Conservation (phyloP, 2,329 filamentous ascomycete species). For the Alternaria gansuensis region DNA sequence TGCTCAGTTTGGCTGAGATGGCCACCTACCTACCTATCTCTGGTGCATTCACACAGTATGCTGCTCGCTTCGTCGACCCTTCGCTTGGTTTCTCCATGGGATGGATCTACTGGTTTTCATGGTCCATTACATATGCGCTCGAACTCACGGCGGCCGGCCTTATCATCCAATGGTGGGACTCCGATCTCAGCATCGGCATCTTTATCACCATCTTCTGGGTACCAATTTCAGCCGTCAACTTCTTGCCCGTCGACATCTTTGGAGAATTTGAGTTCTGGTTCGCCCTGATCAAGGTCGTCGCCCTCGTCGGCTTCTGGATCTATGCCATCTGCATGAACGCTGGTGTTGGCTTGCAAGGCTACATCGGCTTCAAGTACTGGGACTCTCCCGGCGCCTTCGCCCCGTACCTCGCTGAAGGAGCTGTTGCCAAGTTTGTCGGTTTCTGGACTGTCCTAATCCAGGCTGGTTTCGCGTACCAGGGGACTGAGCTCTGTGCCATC, state of each 20-base stretch:
- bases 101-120: constrained; percentile 85
- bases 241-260: constrained; percentile 75
- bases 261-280: constrained; percentile 84
- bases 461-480: constrained; percentile 75
- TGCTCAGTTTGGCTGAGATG: constrained; percentile 72
- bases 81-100: constrained; percentile 80
- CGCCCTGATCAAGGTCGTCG: constrained; percentile 78
- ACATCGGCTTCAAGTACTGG: constrained; percentile 79
- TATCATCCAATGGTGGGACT: constrained; percentile 79
- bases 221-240: constrained; percentile 73
- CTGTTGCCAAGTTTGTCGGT: constrained; percentile 69
- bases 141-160: constrained; percentile 77
- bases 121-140: constrained; percentile 75
- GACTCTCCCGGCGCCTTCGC: constrained; percentile 72
- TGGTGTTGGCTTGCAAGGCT: constrained; percentile 71
- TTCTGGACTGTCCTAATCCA: constrained; percentile 75
- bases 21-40: constrained; percentile 79
- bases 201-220: constrained; percentile 78
- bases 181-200: constrained; percentile 70
- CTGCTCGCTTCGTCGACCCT: constrained; percentile 76
- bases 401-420: constrained; percentile 68
- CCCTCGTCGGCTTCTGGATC: constrained; percentile 77
- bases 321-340: constrained; percentile 79
- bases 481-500: constrained; percentile 78
- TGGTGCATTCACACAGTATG: constrained; percentile 79